A percentile compares a stretch with the other conserved stretches of the same genome.
Conservation (phyloP, 1,284 basidiomycete species). For the Takashimella tepidaria region DNA sequence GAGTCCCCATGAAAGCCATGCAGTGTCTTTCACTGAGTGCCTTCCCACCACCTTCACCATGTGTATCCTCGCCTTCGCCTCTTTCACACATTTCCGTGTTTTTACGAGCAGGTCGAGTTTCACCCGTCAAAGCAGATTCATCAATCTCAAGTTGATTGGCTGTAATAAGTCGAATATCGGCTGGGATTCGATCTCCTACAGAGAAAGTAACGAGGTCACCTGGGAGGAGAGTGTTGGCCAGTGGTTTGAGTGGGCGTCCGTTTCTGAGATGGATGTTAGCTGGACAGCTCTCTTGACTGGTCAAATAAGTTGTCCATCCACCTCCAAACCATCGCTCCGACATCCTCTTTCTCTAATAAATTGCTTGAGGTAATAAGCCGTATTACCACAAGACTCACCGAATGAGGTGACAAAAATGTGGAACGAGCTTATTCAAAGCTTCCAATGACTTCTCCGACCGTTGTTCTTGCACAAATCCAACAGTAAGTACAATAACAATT, state of each 20-base stretch:
- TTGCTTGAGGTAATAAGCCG: conserved; percentile 34
- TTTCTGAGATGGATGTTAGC: too few relatives aligned
- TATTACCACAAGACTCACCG: conserved; percentile 54
- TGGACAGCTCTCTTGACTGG: too few relatives aligned
- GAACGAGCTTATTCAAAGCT: conserved; percentile 91
- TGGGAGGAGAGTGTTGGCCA: conserved; percentile 92
- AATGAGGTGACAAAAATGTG: conserved; percentile 88
- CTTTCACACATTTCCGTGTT: conserved; percentile 54
- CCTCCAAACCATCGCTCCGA: too few relatives aligned
- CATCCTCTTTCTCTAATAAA: too few relatives aligned
- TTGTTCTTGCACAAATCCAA: conserved; percentile 94
- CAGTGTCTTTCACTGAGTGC: conserved; percentile 81
- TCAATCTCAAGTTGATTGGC: conserved; percentile 86
- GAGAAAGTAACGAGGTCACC: conserved; percentile 86
- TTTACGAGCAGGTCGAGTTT: conserved; percentile 78
- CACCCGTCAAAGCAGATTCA: conserved; percentile 91
- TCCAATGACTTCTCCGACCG: conserved; percentile 91
- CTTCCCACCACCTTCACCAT: conserved; percentile 54
- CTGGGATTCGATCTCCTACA: conserved; percentile 86
- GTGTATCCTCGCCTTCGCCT: conserved; percentile 39
- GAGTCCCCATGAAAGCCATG: conserved; percentile 93
- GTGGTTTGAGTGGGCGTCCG: conserved; percentile 65
- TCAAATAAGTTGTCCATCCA: too few relatives aligned
- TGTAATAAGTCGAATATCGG: conserved; percentile 76
- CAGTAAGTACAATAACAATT: conserved; percentile 85